Percentiles rank a stretch among this genome's conserved stretches.
Evolutionary conservation across 306 rosid genomes (phyloP).

Genomic region (Cucumis melo): DNA sequence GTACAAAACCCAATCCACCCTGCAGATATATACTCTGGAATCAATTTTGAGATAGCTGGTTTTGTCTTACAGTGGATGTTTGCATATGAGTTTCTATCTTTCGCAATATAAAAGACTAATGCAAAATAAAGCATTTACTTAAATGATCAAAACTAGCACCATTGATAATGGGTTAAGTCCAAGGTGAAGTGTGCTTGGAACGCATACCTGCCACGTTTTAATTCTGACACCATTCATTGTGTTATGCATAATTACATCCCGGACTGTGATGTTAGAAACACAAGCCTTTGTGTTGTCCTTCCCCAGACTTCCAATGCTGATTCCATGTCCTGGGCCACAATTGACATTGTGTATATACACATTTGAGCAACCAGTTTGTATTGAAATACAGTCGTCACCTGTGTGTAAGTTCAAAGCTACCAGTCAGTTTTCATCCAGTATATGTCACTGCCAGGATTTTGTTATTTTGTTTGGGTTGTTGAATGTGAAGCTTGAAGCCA

Average conservation of each 20-base stretch:
- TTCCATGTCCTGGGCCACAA: constrained; percentile 98
- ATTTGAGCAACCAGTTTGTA: constrained; percentile 91
- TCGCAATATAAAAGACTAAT: background rate
- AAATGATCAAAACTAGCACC: background rate
- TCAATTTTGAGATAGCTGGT: background rate
- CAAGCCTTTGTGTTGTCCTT: constrained; percentile 80
- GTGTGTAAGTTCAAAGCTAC: constrained; percentile 10
- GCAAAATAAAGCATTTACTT: background rate
- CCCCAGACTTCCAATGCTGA: constrained; percentile 94
- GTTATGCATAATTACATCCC: constrained; percentile 67
- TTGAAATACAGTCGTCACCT: constrained; percentile 92
- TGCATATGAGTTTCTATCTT: background rate
- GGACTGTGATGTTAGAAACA: constrained; percentile 84
- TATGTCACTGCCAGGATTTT: background rate
- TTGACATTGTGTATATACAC: constrained; percentile 74
- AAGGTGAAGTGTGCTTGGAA: background rate
- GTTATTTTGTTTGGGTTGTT: too few relatives aligned
- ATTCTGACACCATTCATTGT: constrained; percentile 94
- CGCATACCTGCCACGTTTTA: constrained; percentile 95
- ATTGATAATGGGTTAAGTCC: background rate
- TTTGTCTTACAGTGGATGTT: background rate
- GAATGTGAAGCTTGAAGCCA: background rate
- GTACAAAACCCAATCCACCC: constrained; percentile 95
- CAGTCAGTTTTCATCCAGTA: background rate
- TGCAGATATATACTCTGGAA: constrained; percentile 17